Evolutionary conservation across 805 yeast genomes (phyloP).

Genomic region (Lipomyces orientalis): DNA sequence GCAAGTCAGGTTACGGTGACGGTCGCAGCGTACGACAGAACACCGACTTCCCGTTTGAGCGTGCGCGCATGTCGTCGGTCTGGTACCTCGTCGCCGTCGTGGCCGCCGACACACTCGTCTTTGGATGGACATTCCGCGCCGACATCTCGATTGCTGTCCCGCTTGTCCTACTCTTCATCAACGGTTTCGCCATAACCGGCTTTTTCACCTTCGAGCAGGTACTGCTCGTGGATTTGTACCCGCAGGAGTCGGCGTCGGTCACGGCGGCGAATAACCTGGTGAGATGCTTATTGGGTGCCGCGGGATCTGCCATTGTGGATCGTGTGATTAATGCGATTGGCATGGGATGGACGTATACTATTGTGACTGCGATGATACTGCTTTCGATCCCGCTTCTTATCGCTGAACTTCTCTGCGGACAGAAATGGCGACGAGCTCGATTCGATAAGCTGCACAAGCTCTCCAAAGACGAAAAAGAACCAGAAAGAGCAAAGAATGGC

Average conservation of each 20-base stretch:
- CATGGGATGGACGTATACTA: constrained; percentile 81
- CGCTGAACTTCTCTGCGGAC: constrained; percentile 26
- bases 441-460: constrained; percentile 10
- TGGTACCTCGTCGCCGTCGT: constrained; percentile 15
- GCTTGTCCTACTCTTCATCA: constrained; percentile 61
- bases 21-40: constrained; percentile 22
- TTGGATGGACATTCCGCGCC: constrained; percentile 72
- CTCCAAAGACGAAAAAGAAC: neutral
- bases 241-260: constrained; percentile 73
- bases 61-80: constrained; percentile 24
- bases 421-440: constrained; percentile 28
- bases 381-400: constrained; percentile 24
- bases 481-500: neutral
- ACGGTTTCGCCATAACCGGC: constrained; percentile 65
- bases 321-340: constrained; percentile 65
- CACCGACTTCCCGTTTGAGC: constrained; percentile 34
- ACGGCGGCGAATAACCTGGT: constrained; percentile 73
- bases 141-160: constrained; percentile 55
- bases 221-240: constrained; percentile 73
- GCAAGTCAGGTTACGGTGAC: constrained; percentile 22
- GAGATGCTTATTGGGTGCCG: constrained; percentile 74
- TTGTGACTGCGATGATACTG: constrained; percentile 54
- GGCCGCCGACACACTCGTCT: constrained; percentile 47
- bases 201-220: constrained; percentile 56
- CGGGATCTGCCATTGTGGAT: constrained; percentile 69